phyloP scores from a whole-genome alignment of 2,329 filamentous ascomycete species.

The Talaromyces atroroseus region DNA sequence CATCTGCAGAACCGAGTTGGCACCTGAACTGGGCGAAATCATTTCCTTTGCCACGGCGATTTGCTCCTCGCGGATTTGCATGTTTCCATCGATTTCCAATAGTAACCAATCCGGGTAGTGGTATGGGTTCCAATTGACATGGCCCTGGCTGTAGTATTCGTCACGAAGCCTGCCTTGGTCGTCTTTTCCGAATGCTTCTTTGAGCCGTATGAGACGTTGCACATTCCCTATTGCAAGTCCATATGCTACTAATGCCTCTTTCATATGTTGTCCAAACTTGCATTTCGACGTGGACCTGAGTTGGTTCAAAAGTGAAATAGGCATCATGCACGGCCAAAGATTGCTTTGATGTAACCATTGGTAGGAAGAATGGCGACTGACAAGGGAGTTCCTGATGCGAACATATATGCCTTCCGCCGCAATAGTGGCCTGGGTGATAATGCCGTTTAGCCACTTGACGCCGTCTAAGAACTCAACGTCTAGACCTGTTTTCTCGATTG shows the following conservation, averaged over 20 bases:
- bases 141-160: conserved; percentile 46
- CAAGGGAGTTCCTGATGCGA: neutral
- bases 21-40: conserved; percentile 47
- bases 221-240: conserved; percentile 36
- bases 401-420: neutral
- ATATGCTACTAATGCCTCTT: conserved; percentile 34
- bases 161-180: conserved; percentile 31
- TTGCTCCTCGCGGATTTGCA: conserved; percentile 59
- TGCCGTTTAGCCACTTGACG: neutral
- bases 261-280: conserved; percentile 31
- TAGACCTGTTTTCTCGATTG: neutral
- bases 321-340: conserved; percentile 40
- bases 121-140: conserved; percentile 53
- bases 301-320: conserved; percentile 38
- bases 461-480: neutral
- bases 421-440: neutral
- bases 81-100: conserved; percentile 60
- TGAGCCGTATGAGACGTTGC: conserved; percentile 42
- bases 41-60: conserved; percentile 58
- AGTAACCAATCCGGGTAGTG: conserved; percentile 59
- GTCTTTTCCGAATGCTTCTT: conserved; percentile 30
- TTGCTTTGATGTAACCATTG: conserved; percentile 6
- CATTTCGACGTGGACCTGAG: conserved; percentile 30
- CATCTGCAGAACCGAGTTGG: conserved; percentile 59
- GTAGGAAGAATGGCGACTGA: neutral